Conservation (phyloP, 208 protist genomes). For the Acanthamoeba royreba region DNA sequence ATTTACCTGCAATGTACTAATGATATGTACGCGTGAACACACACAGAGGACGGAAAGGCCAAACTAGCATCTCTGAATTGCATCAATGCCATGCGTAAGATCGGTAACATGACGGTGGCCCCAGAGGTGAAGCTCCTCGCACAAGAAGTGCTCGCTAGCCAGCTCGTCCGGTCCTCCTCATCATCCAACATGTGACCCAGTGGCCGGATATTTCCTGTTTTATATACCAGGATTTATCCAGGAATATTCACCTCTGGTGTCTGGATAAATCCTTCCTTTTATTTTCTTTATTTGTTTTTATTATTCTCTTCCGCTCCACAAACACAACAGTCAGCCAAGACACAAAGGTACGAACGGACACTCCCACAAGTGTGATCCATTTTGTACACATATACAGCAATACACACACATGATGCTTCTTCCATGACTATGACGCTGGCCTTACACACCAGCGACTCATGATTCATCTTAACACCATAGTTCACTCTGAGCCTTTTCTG, state of each 20-base stretch:
- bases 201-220: too few relatives aligned
- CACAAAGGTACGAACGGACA: too few relatives aligned
- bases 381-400: background rate
- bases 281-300: background rate
- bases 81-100: background rate
- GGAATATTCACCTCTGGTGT: too few relatives aligned
- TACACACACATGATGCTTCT: background rate
- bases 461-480: background rate
- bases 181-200: too few relatives aligned
- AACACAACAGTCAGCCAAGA: background rate
- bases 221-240: too few relatives aligned
- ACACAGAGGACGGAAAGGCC: background rate
- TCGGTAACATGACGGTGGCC: background rate
- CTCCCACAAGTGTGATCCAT: background rate
- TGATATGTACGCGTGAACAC: too few relatives aligned
- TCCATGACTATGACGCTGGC: constrained; percentile 33
- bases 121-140: background rate
- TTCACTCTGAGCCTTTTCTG: background rate
- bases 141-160: background rate
- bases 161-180: too few relatives aligned
- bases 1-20: too few relatives aligned
- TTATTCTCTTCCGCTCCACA: background rate
- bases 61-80: background rate
- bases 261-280: too few relatives aligned
- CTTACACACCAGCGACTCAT: background rate